These are phyloP conservation scores for Apiotrichum siamense DNA, from an alignment of 1,284 basidiomycete genomes.

Conservation along the genomic window DNA sequence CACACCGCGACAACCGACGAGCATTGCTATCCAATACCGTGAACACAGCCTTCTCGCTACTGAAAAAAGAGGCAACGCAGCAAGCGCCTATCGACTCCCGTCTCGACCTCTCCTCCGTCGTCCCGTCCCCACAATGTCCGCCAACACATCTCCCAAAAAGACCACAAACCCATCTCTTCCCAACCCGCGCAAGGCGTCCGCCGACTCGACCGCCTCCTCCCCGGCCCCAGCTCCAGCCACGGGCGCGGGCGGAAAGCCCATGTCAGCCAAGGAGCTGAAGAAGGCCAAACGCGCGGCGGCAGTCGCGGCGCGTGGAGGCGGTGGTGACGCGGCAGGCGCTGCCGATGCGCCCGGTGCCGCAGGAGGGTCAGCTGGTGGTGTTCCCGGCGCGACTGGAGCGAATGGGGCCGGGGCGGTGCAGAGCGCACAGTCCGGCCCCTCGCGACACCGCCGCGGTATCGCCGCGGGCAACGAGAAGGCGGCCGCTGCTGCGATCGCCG, in stretches of 20 bases:
- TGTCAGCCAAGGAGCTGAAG: conserved; percentile 44
- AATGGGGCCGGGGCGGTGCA: background rate
- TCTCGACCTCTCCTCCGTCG: too few relatives aligned
- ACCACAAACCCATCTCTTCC: background rate
- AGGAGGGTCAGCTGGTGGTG: background rate
- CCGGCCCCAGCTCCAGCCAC: too few relatives aligned
- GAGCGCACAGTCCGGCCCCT: background rate
- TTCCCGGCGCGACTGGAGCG: background rate
- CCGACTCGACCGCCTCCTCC: background rate
- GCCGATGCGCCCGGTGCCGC: background rate
- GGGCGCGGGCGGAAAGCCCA: conserved; percentile 16
- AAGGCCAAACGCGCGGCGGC: conserved; percentile 45
- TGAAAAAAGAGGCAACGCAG: too few relatives aligned
- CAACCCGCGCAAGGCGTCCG: conserved; percentile 4
- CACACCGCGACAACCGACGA: background rate
- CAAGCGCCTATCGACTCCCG: too few relatives aligned
- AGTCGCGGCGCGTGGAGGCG: conserved; percentile 32
- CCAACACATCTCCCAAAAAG: background rate
- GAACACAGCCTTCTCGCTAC: too few relatives aligned
- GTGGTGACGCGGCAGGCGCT: background rate
- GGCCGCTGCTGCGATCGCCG: conserved; percentile 7
- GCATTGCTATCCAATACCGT: background rate
- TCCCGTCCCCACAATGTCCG: background rate
- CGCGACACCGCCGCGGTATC: conserved; percentile 14
- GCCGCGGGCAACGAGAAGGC: conserved; percentile 4